A percentile compares a stretch with the other conserved stretches of the same genome.
Conservation (phyloP, 345 rosid genomes). For the Pistacia integerrima region DNA sequence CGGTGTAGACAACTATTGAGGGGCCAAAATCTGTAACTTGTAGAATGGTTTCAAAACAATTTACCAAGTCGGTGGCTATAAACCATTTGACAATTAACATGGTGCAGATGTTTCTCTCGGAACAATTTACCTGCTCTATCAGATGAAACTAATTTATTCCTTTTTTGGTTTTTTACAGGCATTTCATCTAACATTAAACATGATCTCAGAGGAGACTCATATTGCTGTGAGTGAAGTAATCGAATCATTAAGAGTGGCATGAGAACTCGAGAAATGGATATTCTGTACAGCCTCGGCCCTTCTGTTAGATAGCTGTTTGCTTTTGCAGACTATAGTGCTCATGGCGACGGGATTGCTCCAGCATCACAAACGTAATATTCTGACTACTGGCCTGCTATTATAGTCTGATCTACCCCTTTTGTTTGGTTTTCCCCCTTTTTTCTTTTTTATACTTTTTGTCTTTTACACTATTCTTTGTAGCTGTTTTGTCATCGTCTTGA, state of each 20-base stretch:
- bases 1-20: not conserved
- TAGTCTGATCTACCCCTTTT: conserved; percentile 21
- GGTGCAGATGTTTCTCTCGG: not conserved
- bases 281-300: conserved; percentile 55
- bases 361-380: conserved; percentile 6
- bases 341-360: conserved; percentile 21
- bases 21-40: not conserved
- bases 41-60: not conserved
- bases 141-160: not conserved
- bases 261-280: conserved; percentile 24
- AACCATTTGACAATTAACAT: not conserved
- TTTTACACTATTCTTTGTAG: conserved; percentile 31
- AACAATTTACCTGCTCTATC: not conserved
- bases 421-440: not conserved
- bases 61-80: not conserved
- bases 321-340: conserved; percentile 19
- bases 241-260: conserved; percentile 75
- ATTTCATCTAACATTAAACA: conserved; percentile 82
- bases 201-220: conserved; percentile 95
- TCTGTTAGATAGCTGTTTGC: conserved; percentile 25
- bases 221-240: conserved; percentile 91
- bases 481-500: conserved; percentile 7
- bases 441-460: not conserved
- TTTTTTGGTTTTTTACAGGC: conserved; percentile 46
- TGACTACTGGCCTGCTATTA: conserved; percentile 23